A percentile compares a stretch with the other conserved stretches of the same genome.
Evolutionary conservation across 805 yeast genomes (phyloP).

Genomic region (Starmerella apis): DNA sequence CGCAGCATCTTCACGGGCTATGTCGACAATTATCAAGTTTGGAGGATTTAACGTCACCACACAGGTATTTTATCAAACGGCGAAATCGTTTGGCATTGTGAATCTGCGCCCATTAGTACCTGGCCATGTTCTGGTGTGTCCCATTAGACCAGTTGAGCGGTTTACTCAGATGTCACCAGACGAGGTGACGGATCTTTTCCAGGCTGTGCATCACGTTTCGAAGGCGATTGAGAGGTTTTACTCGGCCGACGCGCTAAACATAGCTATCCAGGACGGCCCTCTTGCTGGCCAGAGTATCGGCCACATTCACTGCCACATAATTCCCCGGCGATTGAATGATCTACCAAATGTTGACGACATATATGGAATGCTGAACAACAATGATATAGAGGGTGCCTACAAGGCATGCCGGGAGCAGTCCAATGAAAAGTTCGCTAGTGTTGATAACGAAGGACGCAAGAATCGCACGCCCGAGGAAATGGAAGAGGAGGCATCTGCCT

Average conservation of each 20-base stretch:
- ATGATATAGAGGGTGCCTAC: conserved; percentile 42
- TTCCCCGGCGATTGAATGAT: conserved; percentile 59
- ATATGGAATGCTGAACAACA: conserved; percentile 51
- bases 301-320: conserved; percentile 86
- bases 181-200: conserved; percentile 67
- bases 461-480: conserved; percentile 55
- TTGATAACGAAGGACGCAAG: conserved; percentile 43
- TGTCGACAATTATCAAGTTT: conserved; percentile 23
- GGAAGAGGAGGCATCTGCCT: conserved; percentile 57
- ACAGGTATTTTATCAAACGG: conserved; percentile 43
- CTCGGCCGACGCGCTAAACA: conserved; percentile 72
- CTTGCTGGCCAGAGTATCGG: conserved; percentile 96
- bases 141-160: conserved; percentile 56
- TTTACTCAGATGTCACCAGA: conserved; percentile 59
- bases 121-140: conserved; percentile 87
- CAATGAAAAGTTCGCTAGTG: conserved; percentile 26
- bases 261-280: conserved; percentile 93
- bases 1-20: too few species aligned
- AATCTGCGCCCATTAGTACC: conserved; percentile 86
- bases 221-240: conserved; percentile 54
- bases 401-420: conserved; percentile 27
- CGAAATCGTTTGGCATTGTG: conserved; percentile 71
- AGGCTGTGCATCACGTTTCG: conserved; percentile 60
- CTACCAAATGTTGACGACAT: conserved; percentile 62
- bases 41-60: conserved; percentile 30